Conservation (phyloP, 805 yeast genomes). For the Sugiyamaella marilandica region DNA sequence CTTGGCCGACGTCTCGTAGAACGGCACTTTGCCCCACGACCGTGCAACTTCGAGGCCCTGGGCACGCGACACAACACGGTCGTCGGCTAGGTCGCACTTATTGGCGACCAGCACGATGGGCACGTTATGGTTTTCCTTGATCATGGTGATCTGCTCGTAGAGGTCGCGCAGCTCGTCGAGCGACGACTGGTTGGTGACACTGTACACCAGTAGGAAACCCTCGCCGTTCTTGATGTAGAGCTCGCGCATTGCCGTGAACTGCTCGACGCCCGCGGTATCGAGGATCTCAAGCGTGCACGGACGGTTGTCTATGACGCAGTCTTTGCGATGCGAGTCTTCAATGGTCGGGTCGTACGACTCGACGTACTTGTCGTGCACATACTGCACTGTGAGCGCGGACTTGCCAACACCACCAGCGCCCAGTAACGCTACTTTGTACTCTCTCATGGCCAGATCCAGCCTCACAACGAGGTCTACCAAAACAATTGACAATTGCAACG, state of each 20-base stretch:
- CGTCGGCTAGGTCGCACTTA: slow-evolving; percentile 77
- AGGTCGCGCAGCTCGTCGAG: slow-evolving; percentile 72
- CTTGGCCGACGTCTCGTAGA: slow-evolving; percentile 92
- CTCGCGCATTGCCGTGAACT: slow-evolving; percentile 93
- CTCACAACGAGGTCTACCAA: not conserved
- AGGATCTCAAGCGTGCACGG: slow-evolving; percentile 80
- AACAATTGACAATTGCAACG: too few species aligned
- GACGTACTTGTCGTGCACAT: slow-evolving; percentile 82
- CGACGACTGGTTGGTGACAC: slow-evolving; percentile 73
- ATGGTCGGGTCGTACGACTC: slow-evolving; percentile 96
- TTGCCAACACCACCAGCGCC: slow-evolving; percentile 99
- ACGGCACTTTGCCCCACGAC: slow-evolving; percentile 85
- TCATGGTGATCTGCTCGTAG: slow-evolving; percentile 77
- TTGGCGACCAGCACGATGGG: slow-evolving; percentile 92
- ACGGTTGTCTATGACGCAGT: slow-evolving; percentile 81
- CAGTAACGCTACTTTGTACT: slow-evolving; percentile 82
- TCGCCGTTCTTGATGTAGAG: slow-evolving; percentile 65
- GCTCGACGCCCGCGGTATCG: slow-evolving; percentile 94
- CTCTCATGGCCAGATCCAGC: slow-evolving; percentile 34
- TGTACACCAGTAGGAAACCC: slow-evolving; percentile 83
- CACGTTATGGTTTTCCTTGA: slow-evolving; percentile 66
- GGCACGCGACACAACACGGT: slow-evolving; percentile 69
- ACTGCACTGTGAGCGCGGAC: slow-evolving; percentile 87
- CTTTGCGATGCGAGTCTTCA: slow-evolving; percentile 90
- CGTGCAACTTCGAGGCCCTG: slow-evolving; percentile 81